Conservation (phyloP, 78 protist species). For the Emiliania huxleyi region DNA sequence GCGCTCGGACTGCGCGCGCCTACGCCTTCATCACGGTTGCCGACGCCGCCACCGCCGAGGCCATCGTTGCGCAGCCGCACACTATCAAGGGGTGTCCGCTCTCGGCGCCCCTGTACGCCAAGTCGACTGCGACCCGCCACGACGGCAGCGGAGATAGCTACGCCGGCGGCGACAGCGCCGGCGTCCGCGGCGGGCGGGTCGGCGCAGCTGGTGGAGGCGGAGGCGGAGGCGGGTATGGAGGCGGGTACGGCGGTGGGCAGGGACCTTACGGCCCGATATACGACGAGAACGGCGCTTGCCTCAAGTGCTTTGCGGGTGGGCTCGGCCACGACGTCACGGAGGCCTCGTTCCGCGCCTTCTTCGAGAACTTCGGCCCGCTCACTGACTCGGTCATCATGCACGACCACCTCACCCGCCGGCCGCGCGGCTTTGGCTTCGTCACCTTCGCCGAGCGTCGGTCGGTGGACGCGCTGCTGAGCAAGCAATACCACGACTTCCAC, state of each 20-base stretch:
- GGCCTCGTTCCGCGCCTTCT: not conserved
- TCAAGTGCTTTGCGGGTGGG: not conserved
- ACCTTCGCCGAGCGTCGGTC: not conserved
- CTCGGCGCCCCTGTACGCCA: not conserved
- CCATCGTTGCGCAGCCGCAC: not conserved
- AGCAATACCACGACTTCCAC: not conserved
- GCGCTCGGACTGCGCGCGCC: not conserved
- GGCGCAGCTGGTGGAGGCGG: too few relatives aligned
- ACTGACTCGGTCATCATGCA: not conserved
- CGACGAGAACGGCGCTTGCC: not conserved
- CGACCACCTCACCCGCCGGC: not conserved
- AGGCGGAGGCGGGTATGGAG: too few relatives aligned
- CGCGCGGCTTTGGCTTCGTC: conserved; percentile 12
- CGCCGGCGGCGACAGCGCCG: not conserved
- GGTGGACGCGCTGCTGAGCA: not conserved
- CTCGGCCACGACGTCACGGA: not conserved
- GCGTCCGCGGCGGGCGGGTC: not conserved
- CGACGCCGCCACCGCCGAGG: not conserved
- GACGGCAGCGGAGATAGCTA: not conserved
- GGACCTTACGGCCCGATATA: not conserved
- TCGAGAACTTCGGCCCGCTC: not conserved
- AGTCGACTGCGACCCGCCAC: not conserved
- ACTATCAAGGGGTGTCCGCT: not conserved
- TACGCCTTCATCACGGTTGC: not conserved
- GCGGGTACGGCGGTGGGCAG: too few relatives aligned